Conservation (phyloP, 2,329 filamentous ascomycete species). For the Acarospora socialis region DNA sequence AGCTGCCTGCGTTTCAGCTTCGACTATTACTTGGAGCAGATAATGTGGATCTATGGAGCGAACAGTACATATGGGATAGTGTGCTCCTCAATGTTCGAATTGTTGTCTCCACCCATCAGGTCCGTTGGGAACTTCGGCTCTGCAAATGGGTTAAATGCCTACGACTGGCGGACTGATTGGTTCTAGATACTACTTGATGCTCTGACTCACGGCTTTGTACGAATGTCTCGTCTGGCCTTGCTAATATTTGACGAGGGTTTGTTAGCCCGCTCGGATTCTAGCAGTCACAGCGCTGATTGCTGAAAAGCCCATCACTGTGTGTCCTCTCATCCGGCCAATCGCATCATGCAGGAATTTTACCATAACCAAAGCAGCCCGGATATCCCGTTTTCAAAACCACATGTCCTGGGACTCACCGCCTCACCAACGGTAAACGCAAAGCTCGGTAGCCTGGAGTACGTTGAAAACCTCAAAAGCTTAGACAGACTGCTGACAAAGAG, state of each 20-base stretch:
- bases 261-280: constrained; percentile 9
- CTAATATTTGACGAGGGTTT: constrained; percentile 74
- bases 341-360: constrained; percentile 63
- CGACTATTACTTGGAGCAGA: constrained; percentile 54
- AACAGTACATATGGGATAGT: constrained; percentile 50
- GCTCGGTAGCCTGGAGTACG: constrained; percentile 38
- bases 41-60: constrained; percentile 59
- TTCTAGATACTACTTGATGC: constrained; percentile 51
- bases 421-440: constrained; percentile 56
- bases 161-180: too few relatives aligned
- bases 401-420: constrained; percentile 66
- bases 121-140: too few relatives aligned
- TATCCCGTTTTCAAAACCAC: constrained; percentile 32
- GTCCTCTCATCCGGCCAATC: constrained; percentile 47
- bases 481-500: constrained; percentile 5
- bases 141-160: too few relatives aligned
- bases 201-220: constrained; percentile 59
- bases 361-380: constrained; percentile 32
- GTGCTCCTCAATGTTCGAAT: constrained; percentile 51
- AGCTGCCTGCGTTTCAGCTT: constrained; percentile 44
- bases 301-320: constrained; percentile 58
- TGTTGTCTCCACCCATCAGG: constrained; percentile 64
- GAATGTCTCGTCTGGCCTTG: constrained; percentile 47
- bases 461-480: background rate
- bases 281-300: constrained; percentile 1